Evolutionary conservation across 257 asterid species (phyloP), one percentile per base, ranked within the genome.

Genomic region (Nicotiana otophora): DNA sequence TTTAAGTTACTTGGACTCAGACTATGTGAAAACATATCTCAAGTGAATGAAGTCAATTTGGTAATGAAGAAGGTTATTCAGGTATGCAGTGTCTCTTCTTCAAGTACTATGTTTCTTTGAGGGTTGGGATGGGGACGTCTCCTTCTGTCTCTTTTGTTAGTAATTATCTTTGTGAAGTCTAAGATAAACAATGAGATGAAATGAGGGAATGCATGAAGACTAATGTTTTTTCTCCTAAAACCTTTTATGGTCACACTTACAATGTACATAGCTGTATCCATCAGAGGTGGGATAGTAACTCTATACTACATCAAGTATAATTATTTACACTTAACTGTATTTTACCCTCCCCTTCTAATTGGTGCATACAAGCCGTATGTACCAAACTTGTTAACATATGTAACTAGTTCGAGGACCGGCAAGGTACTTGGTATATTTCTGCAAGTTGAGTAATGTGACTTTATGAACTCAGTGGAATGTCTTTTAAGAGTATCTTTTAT

Each of bases 1-100:
- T 90, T 89, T 93, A 93, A 91, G 88, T 90, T 92, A 81, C 94
- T 93, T 82, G 98, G 98, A 86, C 88, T 89, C 83, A 93, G 95
- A 89, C 92, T 95, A 68, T 91, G 94, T 83, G 98, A 95, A 86
- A 92, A 83, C 70, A 88, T 92, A 83, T 82, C 91, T 77, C 93
- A 84, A 86, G 90, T 93, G 83, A 86, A 83, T 58, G 85, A 85
- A 79, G 89, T 86, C 72, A 83, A 81, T 77, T 84, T 81, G 46
- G 83, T 95, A 64, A 91, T 90, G 86, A 91, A 93, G 84, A 91
- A 89, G 89, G 87, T 95, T 81, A 85, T 89, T 82, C 90, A 95
- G 98, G 98, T 95, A 87, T 81, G 34, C 42, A 51, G 51, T 83
- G 82, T 82, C 46, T 68, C 69, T 42, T 58, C 60, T 39, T 74